Base-by-base conservation (phyloP, 148 eudicot species). In the Camellia sinensis region DNA sequence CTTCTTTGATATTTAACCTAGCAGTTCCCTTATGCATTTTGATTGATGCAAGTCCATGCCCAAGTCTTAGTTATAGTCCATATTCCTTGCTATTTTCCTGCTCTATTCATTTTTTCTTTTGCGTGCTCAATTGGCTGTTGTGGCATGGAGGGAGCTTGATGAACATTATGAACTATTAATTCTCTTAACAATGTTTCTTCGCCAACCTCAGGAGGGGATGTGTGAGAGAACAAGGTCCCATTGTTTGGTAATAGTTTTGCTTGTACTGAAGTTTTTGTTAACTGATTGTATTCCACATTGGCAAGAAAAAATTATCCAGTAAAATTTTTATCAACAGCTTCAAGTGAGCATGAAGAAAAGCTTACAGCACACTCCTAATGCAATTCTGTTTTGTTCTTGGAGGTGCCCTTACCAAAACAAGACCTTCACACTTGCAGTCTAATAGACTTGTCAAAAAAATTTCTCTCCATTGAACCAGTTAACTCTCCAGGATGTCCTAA, bases 21-120 rank as follows among this genome's bases (percentile, higher is more conserved):
- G 19, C 18, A 29, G 63, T 54, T 53, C 8, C 17, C 67, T 54
- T 21, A 48, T 54, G 63, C 76, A 73, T 73, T 56, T 71, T 72
- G 13, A 7, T 22, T 72, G 48, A 37, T 7, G 64, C 64, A 29
- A 37, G 37, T 56, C 17, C 65, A 29, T 45, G 13, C 12, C 29
- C 7, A 54, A 56, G 18, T 56, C 48, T 56, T 57, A 17, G 14
- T 50, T 48, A 48, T 12, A 17, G 17, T 3, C 7, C 61, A 73
- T 54, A 48, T 54, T 15, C 6, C 46, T 29, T 37, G 76, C 48
- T 37, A 56, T 60, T 70, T 54, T 73, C 19, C 12, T 37, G 62
- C 56, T 54, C 64, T 54, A 8, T 63, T 3, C 37, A 6, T 54
- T 53, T 53, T 13, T 2, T 46, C 43, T 46, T 56, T 15, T 54